These are phyloP conservation scores for Arabidopsis arenosa DNA, from an alignment of 345 rosid genomes.

Conservation along the genomic window DNA sequence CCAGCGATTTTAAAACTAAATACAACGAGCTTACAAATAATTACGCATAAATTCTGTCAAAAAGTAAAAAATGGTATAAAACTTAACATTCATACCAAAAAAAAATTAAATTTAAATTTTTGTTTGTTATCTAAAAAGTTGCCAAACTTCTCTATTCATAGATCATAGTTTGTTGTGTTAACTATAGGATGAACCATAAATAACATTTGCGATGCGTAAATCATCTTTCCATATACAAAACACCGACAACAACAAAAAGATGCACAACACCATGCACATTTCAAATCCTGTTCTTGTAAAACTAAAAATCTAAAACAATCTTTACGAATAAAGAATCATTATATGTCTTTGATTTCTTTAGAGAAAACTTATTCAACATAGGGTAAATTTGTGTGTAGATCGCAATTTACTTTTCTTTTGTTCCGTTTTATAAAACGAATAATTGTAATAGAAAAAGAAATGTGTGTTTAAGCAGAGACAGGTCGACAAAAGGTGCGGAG, in stretches of 20 bases:
- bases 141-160: too few relatives aligned
- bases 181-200: not conserved
- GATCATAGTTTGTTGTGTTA: not conserved
- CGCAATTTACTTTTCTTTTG: not conserved
- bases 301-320: not conserved
- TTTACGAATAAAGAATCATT: slow-evolving; percentile 8
- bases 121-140: not conserved
- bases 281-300: not conserved
- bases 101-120: too few relatives aligned
- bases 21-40: not conserved
- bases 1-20: not conserved
- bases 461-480: slow-evolving; percentile 34
- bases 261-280: not conserved
- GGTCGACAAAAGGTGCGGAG: slow-evolving; percentile 43
- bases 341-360: slow-evolving; percentile 25
- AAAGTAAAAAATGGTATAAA: too few relatives aligned
- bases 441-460: not conserved
- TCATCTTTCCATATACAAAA: not conserved
- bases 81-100: too few relatives aligned
- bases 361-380: not conserved
- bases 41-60: not conserved
- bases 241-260: not conserved
- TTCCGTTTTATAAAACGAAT: slow-evolving; percentile 16
- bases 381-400: not conserved
- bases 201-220: not conserved